Evolutionary conservation across 768 basidiomycete species (phyloP), one percentile per base, ranked within the genome.

Genomic region (Asterophora lycoperdoides): DNA sequence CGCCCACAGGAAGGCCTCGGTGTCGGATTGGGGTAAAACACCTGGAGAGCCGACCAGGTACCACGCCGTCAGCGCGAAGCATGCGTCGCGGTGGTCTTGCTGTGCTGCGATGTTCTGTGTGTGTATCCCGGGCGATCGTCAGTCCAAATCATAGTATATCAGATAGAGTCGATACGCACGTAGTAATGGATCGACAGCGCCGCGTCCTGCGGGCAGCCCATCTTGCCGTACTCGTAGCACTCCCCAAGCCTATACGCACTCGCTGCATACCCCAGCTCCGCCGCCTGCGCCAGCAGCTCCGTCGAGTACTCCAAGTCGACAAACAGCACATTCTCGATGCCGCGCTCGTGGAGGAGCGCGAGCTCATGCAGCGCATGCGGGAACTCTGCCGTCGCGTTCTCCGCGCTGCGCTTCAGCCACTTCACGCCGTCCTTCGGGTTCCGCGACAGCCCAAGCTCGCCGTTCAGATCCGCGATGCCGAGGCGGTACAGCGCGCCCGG

Each of bases 121-220:
- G 8, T 32, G 30, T 9, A 32, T 23, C 23, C 23, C 23, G 6
- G 3, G 3, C 23, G 23, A 23, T 23, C 23, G 23, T 23, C 23
- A 23, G 23, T 23, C 3, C 6, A 23, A 6, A 6, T 23, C 3
- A 6, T 23, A 23, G 23, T 3, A 3, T 6, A 23, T 23, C 23
- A 23, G 6, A 6, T 23, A 3, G 6, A 23, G 23, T n/a, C n/a
- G 23, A 23, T n/a, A 78, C 89, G 64, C 68, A 95, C 93, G 66
- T 99, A 98, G 68, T 98, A 98, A 68, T 99, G 96, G 59, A 99
- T 99, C 39, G 92, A 95, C 48, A 99, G 74, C 23, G 96, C 96
- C 1, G 94, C 82, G 64, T 99, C 96, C 64, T 93, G 90, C 14
- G 96, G 96, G 61, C 96, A 98, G 8, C 93, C 94, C 82, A 97